phyloP scores from a whole-genome alignment of 1,284 basidiomycete species.

The Agroathelia rolfsii region DNA sequence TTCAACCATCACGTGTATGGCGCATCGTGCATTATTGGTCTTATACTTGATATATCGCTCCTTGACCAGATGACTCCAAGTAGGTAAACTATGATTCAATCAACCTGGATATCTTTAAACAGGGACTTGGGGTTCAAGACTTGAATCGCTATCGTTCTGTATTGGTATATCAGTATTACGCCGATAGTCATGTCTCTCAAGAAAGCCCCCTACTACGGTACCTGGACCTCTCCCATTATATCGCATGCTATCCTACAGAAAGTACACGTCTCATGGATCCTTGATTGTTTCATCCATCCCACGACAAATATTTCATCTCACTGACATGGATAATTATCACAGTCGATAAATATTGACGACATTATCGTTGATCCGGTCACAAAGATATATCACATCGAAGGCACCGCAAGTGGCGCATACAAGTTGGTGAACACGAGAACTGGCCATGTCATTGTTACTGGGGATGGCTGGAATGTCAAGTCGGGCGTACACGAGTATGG shows the following conservation, averaged over 20 bases:
- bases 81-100: too few species aligned
- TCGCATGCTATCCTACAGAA: conserved; percentile 22
- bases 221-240: too few species aligned
- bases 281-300: conserved; percentile 31
- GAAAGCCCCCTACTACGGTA: conserved; percentile 35
- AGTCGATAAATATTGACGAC: conserved; percentile 36
- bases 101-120: too few species aligned
- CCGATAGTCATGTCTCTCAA: too few species aligned
- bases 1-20: too few species aligned
- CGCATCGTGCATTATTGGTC: too few species aligned
- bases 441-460: conserved; percentile 40
- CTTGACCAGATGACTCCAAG: too few species aligned
- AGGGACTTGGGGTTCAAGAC: too few species aligned
- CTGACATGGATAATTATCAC: too few species aligned
- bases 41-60: too few species aligned
- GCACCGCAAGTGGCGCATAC: conserved; percentile 45
- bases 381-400: conserved; percentile 51
- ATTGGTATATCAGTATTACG: too few species aligned
- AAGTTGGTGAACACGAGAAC: conserved; percentile 43
- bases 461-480: conserved; percentile 43
- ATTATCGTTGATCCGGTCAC: conserved; percentile 46
- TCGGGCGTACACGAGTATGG: conserved; percentile 53
- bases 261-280: conserved; percentile 30
- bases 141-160: too few species aligned
- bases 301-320: conserved; percentile 24